phyloP scores from a whole-genome alignment of 2,329 filamentous ascomycete genomes.

The Fusarium sp. region DNA sequence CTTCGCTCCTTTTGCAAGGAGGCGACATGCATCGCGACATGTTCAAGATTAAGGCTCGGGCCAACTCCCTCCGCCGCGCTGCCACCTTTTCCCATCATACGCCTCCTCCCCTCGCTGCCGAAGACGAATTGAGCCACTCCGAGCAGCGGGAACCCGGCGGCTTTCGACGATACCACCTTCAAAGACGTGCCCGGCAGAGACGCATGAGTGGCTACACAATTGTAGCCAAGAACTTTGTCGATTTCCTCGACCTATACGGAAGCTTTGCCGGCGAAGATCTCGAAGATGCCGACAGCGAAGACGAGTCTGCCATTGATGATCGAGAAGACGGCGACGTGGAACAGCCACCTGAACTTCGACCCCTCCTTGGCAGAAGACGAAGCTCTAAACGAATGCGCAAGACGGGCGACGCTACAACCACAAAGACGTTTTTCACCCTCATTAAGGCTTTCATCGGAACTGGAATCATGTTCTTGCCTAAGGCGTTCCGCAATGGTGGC shows the following conservation, averaged over 20 bases:
- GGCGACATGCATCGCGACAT: slow-evolving; percentile 83
- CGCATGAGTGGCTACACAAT: slow-evolving; percentile 53
- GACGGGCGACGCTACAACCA: slow-evolving; percentile 71
- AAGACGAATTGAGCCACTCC: slow-evolving; percentile 46
- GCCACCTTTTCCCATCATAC: slow-evolving; percentile 71
- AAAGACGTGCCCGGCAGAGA: slow-evolving; percentile 52
- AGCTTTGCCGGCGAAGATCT: slow-evolving; percentile 80
- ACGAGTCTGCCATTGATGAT: slow-evolving; percentile 65
- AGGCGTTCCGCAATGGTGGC: slow-evolving; percentile 81
- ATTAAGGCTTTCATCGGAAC: slow-evolving; percentile 83
- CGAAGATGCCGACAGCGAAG: slow-evolving; percentile 61
- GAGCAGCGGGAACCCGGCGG: slow-evolving; percentile 56
- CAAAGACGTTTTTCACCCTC: slow-evolving; percentile 80
- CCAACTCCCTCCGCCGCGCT: slow-evolving; percentile 62
- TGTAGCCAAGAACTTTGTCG: slow-evolving; percentile 75
- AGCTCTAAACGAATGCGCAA: slow-evolving; percentile 55
- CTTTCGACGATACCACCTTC: slow-evolving; percentile 58
- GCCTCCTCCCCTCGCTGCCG: slow-evolving; percentile 43
- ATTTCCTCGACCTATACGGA: slow-evolving; percentile 79
- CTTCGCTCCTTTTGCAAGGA: slow-evolving; percentile 76
- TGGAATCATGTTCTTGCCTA: slow-evolving; percentile 83
- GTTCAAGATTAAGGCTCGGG: slow-evolving; percentile 74
- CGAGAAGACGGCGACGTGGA: slow-evolving; percentile 55
- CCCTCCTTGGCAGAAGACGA: slow-evolving; percentile 62
- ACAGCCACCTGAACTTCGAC: slow-evolving; percentile 64